Percentiles rank a stretch among this genome's conserved stretches.
Evolutionary conservation across 192 early-diverging fungal genomes (phyloP).

Genomic region (Ramicandelaber brevisporus): DNA sequence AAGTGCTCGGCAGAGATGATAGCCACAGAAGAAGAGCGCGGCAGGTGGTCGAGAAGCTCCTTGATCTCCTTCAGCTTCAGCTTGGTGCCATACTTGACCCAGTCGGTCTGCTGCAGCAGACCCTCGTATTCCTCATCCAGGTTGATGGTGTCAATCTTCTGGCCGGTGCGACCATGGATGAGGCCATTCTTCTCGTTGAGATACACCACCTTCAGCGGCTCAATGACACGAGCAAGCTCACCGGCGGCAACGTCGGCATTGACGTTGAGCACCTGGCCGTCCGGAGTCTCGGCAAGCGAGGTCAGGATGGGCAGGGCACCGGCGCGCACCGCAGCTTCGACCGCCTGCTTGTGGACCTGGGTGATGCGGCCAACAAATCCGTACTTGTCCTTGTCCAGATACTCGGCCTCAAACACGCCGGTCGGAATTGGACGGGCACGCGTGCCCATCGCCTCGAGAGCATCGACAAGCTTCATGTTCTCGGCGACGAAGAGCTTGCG

Average conservation of each 20-base stretch:
- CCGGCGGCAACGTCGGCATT: conserved; percentile 98
- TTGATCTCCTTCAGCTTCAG: conserved; percentile 95
- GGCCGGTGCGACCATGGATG: conserved; percentile 77
- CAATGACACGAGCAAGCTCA: conserved; percentile 82
- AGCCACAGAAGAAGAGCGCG: conserved; percentile 93
- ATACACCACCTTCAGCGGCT: conserved; percentile 94
- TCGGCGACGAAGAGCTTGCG: conserved; percentile 83
- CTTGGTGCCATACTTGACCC: conserved; percentile 95
- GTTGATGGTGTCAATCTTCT: conserved; percentile 93
- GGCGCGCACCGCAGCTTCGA: conserved; percentile 80
- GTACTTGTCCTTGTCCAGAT: conserved; percentile 86
- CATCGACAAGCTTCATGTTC: conserved; percentile 92
- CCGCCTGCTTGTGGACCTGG: conserved; percentile 71
- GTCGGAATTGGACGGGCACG: conserved; percentile 87
- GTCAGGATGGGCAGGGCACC: conserved; percentile 91
- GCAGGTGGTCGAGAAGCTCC: conserved; percentile 85
- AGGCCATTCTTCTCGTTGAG: conserved; percentile 96
- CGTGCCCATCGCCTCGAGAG: conserved; percentile 82
- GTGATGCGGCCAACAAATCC: conserved; percentile 80
- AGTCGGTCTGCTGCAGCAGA: conserved; percentile 75
- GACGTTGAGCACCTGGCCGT: conserved; percentile 93
- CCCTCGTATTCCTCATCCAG: conserved; percentile 97
- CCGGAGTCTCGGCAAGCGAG: conserved; percentile 79
- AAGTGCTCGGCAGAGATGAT: conserved; percentile 97
- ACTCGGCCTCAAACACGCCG: conserved; percentile 91